Conservation (phyloP, 2,329 filamentous ascomycete genomes). For the Knoxdaviesia capensis region DNA sequence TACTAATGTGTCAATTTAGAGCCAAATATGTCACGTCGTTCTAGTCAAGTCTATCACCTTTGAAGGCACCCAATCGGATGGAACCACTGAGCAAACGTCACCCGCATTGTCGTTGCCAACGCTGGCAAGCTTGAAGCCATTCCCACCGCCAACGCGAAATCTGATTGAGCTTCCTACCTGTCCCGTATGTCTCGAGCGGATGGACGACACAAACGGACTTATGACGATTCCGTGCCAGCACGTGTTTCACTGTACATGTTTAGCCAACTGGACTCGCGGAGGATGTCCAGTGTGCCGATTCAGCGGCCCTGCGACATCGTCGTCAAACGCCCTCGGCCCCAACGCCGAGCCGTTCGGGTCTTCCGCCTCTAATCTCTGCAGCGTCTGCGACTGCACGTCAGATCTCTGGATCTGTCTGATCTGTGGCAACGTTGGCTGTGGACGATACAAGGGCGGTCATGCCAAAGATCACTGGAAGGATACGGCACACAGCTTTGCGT, state of each 20-base stretch:
- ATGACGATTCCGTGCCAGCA: conserved; percentile 95
- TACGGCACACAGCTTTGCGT: conserved; percentile 74
- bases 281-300: conserved; percentile 92
- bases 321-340: not conserved
- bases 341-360: conserved; percentile 30
- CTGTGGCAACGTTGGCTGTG: conserved; percentile 82
- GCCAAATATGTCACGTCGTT: conserved; percentile 85
- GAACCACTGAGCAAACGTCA: conserved; percentile 25
- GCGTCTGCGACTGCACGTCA: conserved; percentile 55
- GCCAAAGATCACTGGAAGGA: conserved; percentile 87
- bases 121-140: conserved; percentile 31
- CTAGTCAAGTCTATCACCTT: conserved; percentile 88
- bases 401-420: conserved; percentile 94
- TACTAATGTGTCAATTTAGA: conserved; percentile 20
- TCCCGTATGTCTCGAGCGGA: conserved; percentile 86
- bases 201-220: conserved; percentile 92
- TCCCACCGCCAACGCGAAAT: conserved; percentile 53
- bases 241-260: conserved; percentile 89
- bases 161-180: conserved; percentile 87
- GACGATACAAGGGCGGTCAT: conserved; percentile 82
- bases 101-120: conserved; percentile 12
- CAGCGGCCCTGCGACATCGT: conserved; percentile 34
- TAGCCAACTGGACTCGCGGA: conserved; percentile 88
- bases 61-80: conserved; percentile 29
- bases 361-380: conserved; percentile 50